These are phyloP conservation scores for Fusarium sp. DNA, from an alignment of 2,329 filamentous ascomycete genomes.

Conservation along the genomic window DNA sequence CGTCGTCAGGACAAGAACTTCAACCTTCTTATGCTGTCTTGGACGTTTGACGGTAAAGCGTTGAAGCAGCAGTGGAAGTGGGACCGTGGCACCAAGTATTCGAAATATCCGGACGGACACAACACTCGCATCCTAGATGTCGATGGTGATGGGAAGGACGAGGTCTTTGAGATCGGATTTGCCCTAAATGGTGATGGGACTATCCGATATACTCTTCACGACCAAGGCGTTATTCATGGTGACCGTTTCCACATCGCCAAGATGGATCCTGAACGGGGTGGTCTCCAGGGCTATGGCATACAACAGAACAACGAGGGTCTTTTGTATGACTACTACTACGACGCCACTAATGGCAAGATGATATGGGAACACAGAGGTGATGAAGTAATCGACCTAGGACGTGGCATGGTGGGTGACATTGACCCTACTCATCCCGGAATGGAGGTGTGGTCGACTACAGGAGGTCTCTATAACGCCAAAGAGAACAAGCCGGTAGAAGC, in stretches of 20 bases:
- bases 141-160: constrained; percentile 34
- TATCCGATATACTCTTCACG: constrained; percentile 28
- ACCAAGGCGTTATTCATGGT: constrained; percentile 34
- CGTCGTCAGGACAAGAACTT: constrained; percentile 19
- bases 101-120: constrained; percentile 32
- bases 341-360: constrained; percentile 24
- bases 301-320: constrained; percentile 34
- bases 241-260: constrained; percentile 41
- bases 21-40: constrained; percentile 22
- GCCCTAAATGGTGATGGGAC: constrained; percentile 38
- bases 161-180: constrained; percentile 39
- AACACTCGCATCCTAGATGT: constrained; percentile 41
- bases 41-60: constrained; percentile 31
- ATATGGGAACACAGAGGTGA: constrained; percentile 34
- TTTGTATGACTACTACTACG: constrained; percentile 42
- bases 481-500: constrained; percentile 16
- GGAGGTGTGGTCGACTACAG: constrained; percentile 39
- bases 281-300: constrained; percentile 37
- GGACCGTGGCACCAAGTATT: constrained; percentile 18
- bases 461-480: constrained; percentile 31
- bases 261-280: constrained; percentile 34
- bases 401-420: constrained; percentile 39
- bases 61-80: constrained; percentile 39
- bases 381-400: constrained; percentile 16
- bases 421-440: constrained; percentile 33